Percentiles rank a stretch among this genome's conserved stretches.
Evolutionary conservation across 345 rosid species (phyloP).

Genomic region (Mallotus nudiflorus): DNA sequence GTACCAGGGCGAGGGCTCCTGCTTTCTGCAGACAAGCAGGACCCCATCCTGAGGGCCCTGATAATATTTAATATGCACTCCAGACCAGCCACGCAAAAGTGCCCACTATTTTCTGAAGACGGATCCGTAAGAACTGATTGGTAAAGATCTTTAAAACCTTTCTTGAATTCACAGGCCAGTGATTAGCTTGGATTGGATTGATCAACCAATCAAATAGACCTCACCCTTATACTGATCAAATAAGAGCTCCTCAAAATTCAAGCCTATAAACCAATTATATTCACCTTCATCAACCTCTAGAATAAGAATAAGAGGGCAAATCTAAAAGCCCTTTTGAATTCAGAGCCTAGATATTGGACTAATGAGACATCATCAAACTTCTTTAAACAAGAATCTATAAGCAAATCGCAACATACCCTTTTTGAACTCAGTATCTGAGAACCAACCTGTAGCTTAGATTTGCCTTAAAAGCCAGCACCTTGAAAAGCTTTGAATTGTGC

Average conservation of each 20-base stretch:
- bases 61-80: slow-evolving; percentile 86
- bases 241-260: not conserved
- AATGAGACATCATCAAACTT: not conserved
- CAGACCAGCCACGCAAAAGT: slow-evolving; percentile 73
- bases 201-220: not conserved
- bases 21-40: slow-evolving; percentile 97
- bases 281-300: not conserved
- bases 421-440: not conserved
- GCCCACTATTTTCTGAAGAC: slow-evolving; percentile 55
- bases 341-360: slow-evolving; percentile 5
- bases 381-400: not conserved
- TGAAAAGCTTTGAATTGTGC: not conserved
- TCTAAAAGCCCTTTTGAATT: not conserved
- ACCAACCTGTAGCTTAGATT: slow-evolving; percentile 11
- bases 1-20: slow-evolving; percentile 87
- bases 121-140: slow-evolving; percentile 51
- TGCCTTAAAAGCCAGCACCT: not conserved
- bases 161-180: not conserved
- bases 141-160: slow-evolving; percentile 3
- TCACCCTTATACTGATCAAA: slow-evolving; percentile 7
- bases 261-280: not conserved
- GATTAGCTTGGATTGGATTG: not conserved
- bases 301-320: not conserved
- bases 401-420: slow-evolving; percentile 11
- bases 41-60: slow-evolving; percentile 99